These are phyloP conservation scores for Monosporascus ibericus DNA, from an alignment of 2,329 filamentous ascomycete species.

Conservation along the genomic window DNA sequence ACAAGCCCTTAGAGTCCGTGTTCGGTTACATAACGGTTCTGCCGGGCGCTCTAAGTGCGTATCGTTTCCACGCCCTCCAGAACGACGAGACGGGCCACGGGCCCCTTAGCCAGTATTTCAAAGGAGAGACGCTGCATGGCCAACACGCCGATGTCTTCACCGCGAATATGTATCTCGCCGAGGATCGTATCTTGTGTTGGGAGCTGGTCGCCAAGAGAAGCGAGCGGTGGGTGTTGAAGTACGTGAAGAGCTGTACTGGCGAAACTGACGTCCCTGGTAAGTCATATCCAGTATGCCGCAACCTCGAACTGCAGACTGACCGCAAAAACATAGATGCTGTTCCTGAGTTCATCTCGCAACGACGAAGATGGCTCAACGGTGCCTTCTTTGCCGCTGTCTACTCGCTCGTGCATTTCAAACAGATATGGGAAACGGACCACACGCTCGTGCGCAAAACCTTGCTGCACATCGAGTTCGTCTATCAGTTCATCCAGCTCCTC, in stretches of 20 bases:
- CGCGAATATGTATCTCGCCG: slow-evolving; percentile 98
- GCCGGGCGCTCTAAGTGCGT: slow-evolving; percentile 96
- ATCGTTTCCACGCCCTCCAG: slow-evolving; percentile 88
- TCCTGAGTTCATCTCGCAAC: slow-evolving; percentile 94
- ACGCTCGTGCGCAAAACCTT: slow-evolving; percentile 82
- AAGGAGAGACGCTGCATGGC: slow-evolving; percentile 86
- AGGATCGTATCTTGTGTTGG: slow-evolving; percentile 95
- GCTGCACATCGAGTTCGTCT: slow-evolving; percentile 90
- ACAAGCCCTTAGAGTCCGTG: slow-evolving; percentile 93
- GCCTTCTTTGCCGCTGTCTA: slow-evolving; percentile 98
- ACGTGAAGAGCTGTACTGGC: slow-evolving; percentile 92
- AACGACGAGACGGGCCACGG: slow-evolving; percentile 95
- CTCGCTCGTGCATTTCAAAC: slow-evolving; percentile 88
- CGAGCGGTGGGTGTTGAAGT: slow-evolving; percentile 96
- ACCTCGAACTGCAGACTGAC: slow-evolving; percentile 22
- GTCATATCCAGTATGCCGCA: slow-evolving; percentile 21
- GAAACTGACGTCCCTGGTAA: slow-evolving; percentile 96
- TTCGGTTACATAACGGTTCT: slow-evolving; percentile 98
- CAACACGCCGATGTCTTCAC: slow-evolving; percentile 94
- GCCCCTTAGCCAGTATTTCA: slow-evolving; percentile 92
- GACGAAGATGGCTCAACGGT: slow-evolving; percentile 94
- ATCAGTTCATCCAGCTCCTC: slow-evolving; percentile 84
- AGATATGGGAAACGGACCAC: slow-evolving; percentile 91
- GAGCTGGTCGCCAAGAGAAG: slow-evolving; percentile 92
- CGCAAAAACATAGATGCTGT: slow-evolving; percentile 60